Evolutionary conservation across 306 rosid genomes (phyloP), one percentile per base, ranked within the genome.

Genomic region (Neltuma alba): DNA sequence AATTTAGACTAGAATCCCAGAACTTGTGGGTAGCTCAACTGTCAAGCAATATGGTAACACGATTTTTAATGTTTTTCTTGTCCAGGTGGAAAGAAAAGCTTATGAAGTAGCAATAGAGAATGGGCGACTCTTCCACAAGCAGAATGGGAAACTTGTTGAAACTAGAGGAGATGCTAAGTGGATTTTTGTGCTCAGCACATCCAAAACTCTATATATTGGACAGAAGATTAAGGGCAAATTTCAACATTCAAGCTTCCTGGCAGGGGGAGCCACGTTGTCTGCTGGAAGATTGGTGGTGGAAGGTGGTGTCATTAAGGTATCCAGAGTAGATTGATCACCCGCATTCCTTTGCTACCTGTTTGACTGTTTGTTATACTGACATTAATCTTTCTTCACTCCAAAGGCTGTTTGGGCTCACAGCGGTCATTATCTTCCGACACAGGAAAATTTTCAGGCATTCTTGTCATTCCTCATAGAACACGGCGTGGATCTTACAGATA

Each of bases 331-430:
- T 33, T 5, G 4, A 33, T 33, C 36, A 33, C 4, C 36, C 4
- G 4, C 36, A 33, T 63, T 33, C 21, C 33, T 34, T 27, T 72
- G 20, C 7, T 21, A 8, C 68, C 33, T 38, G 18, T 31, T 48
- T 70, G 33, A 42, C 38, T 80, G 38, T 67, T 11, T 67, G 45
- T 21, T 7, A 16, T 23, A 28, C 84, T 86, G 15, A 83, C 31
- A 40, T 20, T 27, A 12, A 41, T 57, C n/a, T 67, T 36, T 75
- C 57, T 42, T 47, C 40, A 55, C 45, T 78, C 33, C 33, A 74
- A 76, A 91, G 98, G 89, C 91, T 33, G 90, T 92, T 81, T 94
- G 97, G 97, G 91, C 97, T 84, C 97, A 94, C 79, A 94, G 98
- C 76, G 98, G 98, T 37, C 97, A 94, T 78, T 94, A 92, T 81